A percentile compares a stretch with the other conserved stretches of the same genome.
These are phyloP conservation scores for Kodamaea leandrae DNA, from an alignment of 805 yeast species.

Conservation along the genomic window DNA sequence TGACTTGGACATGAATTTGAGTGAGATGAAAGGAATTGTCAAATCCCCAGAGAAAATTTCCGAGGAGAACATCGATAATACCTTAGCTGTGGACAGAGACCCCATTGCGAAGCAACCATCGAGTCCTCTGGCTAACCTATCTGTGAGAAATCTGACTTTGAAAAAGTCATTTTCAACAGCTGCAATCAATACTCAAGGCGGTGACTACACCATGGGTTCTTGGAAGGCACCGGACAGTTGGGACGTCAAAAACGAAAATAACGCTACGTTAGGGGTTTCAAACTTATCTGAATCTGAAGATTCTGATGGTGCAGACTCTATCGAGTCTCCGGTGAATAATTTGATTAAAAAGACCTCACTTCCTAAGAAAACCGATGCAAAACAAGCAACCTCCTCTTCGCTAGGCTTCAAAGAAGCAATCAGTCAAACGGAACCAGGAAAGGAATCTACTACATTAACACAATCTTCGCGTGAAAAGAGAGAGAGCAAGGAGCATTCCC, in stretches of 20 bases:
- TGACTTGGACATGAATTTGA: slow-evolving; percentile 47
- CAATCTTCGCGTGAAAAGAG: not conserved
- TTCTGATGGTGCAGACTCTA: slow-evolving; percentile 6
- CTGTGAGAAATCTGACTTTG: slow-evolving; percentile 1
- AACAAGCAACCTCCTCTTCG: too few relatives aligned
- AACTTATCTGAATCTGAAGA: slow-evolving; percentile 17
- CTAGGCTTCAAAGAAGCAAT: not conserved
- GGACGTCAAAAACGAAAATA: slow-evolving; percentile 39
- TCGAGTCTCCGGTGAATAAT: slow-evolving; percentile 1
- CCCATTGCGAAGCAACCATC: not conserved
- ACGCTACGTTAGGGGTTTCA: not conserved
- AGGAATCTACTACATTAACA: too few relatives aligned
- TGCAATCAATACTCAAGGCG: not conserved
- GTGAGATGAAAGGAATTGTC: slow-evolving; percentile 53
- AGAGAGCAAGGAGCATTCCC: not conserved
- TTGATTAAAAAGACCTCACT: slow-evolving; percentile 1
- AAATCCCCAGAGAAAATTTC: slow-evolving; percentile 20
- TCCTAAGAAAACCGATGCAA: not conserved
- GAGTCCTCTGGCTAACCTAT: slow-evolving; percentile 2
- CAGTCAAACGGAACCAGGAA: too few relatives aligned
- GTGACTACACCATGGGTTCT: slow-evolving; percentile 12
- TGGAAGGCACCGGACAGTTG: slow-evolving; percentile 51
- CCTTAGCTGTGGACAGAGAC: not conserved
- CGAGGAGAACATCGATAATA: not conserved
- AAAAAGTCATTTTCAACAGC: slow-evolving; percentile 11